Conservation (phyloP, 495 filamentous ascomycete genomes). For the Cryomyces antarcticus region DNA sequence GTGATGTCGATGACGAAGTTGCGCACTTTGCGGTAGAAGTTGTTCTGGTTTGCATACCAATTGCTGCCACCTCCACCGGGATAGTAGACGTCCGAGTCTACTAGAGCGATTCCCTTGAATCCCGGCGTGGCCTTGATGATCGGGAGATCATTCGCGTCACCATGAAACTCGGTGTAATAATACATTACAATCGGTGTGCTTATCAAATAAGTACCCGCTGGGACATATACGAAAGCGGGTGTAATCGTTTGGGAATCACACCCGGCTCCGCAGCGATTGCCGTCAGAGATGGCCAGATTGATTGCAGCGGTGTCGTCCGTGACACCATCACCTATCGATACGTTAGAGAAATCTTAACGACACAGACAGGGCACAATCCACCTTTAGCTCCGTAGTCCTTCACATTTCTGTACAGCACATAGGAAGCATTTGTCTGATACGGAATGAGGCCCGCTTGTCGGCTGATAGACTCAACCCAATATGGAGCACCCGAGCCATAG, state of each 20-base stretch:
- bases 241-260: constrained; percentile 69
- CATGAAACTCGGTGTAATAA: constrained; percentile 23
- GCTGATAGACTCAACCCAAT: constrained; percentile 6
- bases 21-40: constrained; percentile 25
- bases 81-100: constrained; percentile 22
- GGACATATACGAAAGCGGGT: constrained; percentile 19
- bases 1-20: constrained; percentile 24
- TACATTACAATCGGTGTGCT: constrained; percentile 10
- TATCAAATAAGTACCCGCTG: constrained; percentile 17
- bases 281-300: constrained; percentile 60
- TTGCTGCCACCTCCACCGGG: constrained; percentile 9
- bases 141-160: constrained; percentile 18
- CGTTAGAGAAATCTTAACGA: background rate
- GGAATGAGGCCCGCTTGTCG: constrained; percentile 10
- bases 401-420: constrained; percentile 75
- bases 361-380: constrained; percentile 1
- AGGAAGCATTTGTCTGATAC: constrained; percentile 20
- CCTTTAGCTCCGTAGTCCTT: constrained; percentile 31
- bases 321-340: constrained; percentile 39
- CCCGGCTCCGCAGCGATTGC: constrained; percentile 51
- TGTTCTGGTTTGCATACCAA: constrained; percentile 17
- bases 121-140: constrained; percentile 18
- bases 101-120: constrained; percentile 16
- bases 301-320: constrained; percentile 83
- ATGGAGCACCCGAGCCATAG: too few species aligned